Evolutionary conservation across 768 basidiomycete genomes (phyloP).

Genomic region (Auricularia auricula-judae): DNA sequence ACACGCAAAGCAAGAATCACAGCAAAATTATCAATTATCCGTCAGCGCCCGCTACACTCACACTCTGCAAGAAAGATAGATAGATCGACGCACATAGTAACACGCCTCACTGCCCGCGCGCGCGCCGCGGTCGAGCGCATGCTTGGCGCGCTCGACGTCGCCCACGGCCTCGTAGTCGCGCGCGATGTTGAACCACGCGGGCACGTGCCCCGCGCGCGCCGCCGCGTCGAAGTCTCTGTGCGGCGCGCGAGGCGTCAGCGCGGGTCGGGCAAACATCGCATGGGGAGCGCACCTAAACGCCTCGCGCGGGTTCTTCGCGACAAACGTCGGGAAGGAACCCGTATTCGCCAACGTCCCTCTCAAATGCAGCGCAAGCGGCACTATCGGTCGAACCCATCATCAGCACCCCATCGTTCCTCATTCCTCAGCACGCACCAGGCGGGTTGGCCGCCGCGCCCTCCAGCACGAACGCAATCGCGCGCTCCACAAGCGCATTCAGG

Average conservation of each 20-base stretch:
- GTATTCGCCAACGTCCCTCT: too few species aligned
- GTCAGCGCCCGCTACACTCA: too few species aligned
- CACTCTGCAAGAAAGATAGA: too few species aligned
- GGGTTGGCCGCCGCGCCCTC: not conserved
- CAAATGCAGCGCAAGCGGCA: too few species aligned
- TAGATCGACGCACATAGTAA: slow-evolving; percentile 72
- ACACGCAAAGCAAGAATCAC: too few species aligned
- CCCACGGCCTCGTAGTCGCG: slow-evolving; percentile 86
- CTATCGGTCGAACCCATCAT: too few species aligned
- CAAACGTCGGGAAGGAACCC: too few species aligned
- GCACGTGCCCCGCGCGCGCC: slow-evolving; percentile 61
- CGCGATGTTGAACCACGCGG: slow-evolving; percentile 89
- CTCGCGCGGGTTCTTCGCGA: too few species aligned
- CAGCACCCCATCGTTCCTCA: too few species aligned
- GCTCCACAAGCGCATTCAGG: not conserved
- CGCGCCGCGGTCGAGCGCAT: slow-evolving; percentile 80
- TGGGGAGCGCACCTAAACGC: too few species aligned
- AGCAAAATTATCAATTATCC: too few species aligned
- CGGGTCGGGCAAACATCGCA: too few species aligned
- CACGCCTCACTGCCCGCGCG: slow-evolving; percentile 67
- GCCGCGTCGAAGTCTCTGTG: slow-evolving; percentile 66
- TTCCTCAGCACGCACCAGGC: not conserved
- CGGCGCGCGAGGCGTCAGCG: not conserved
- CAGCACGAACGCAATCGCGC: not conserved
- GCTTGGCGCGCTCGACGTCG: slow-evolving; percentile 59